Base-by-base conservation (phyloP, 495 filamentous ascomycete species). In the Opeltia flavorubescens region DNA sequence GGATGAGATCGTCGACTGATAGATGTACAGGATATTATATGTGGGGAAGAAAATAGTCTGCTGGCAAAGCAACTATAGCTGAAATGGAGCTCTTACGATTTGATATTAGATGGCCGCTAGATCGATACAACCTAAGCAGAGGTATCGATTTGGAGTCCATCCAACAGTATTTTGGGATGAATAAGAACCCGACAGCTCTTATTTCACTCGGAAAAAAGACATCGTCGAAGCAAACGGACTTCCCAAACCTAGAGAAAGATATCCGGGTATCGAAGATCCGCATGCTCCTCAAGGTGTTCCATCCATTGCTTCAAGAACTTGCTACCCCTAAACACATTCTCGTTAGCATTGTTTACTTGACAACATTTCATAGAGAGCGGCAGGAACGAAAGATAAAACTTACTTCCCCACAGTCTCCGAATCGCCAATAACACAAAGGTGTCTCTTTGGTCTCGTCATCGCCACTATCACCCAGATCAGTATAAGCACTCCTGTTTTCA, bases 391-490 rank as follows among this genome's bases (percentile, higher is more conserved):
- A 34, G 18, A 18, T 17, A 53, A 18, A 50, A 76, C 81, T 72
- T 66, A 86, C 84, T 71, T 71, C 62, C 78, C 80, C 31, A 94
- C 83, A 17, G 89, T 96, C 61, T 95, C 91, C 31, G 84, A 86
- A 59, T 96, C 89, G 11, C 89, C 91, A 51, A 95, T 82, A 30
- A 96, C 77, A 48, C 85, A 89, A 9, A 98, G 69, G 58, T 89
- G 89, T 40, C 91, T 74, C 62, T 84, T 89, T 7, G 91, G 84
- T 35, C 91, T 75, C 33, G 91, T 96, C 86, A 96, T 94, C 11
- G 91, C 91, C 44, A 96, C 86, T 89, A 53, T 46, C n/a, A n/a
- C n/a, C n/a, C n/a, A n/a, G n/a, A n/a, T n/a, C n/a, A n/a, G n/a
- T n/a, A 31, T 31, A 2, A 26, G 1, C 35, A 25, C 1, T 21